Base-by-base conservation (phyloP, 2,329 filamentous ascomycete genomes). In the Onygenales sp. region DNA sequence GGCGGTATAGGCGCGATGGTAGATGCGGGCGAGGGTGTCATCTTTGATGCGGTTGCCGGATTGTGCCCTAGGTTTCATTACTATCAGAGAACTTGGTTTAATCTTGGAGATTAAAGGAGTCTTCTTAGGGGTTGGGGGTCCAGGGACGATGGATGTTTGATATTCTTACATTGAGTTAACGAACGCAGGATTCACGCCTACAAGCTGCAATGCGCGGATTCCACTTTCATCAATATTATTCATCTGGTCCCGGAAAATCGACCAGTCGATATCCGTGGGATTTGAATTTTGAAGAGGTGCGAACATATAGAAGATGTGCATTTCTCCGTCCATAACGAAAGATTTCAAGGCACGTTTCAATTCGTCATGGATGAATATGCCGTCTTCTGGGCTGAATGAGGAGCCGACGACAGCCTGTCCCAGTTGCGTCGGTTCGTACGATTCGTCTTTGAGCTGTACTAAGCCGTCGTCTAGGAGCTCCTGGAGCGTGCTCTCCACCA, bases 251-350 rank as follows among this genome's bases (percentile, higher is more conserved):
- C 84, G 80, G 60, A 88, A 89, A 0, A 83, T 78, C 51, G 80
- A 79, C 87, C 87, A 90, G 60, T 88, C 85, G 53, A 90, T 77
- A 7, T 74, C 70, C 2, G 76, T 69, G 14, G 60, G 62, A 39
- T 62, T 62, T 7, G 68, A 65, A 21, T 67, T 64, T 54, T 87
- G 82, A 2, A 90, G 77, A 0, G 87, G 87, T 0, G 87, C 89
- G 58, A 90, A 89, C 39, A 82, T 83, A 64, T 90, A 91, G 46
- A 89, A 77, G 10, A 88, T 78, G 61, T 90, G 87, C 82, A 91
- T 84, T 57, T 91, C 87, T 3, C 85, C 84, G 62, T 90, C 86
- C 80, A 91, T 84, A 10, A 89, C 87, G 62, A 91, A 90, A 1
- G 84, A 84, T 56, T 79, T 74, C 2, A 90, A 74, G 0, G 86